Evolutionary conservation across 1,139 yeast genomes (phyloP), one percentile per base, ranked within the genome.

Genomic region (Nadsonia commutata): DNA sequence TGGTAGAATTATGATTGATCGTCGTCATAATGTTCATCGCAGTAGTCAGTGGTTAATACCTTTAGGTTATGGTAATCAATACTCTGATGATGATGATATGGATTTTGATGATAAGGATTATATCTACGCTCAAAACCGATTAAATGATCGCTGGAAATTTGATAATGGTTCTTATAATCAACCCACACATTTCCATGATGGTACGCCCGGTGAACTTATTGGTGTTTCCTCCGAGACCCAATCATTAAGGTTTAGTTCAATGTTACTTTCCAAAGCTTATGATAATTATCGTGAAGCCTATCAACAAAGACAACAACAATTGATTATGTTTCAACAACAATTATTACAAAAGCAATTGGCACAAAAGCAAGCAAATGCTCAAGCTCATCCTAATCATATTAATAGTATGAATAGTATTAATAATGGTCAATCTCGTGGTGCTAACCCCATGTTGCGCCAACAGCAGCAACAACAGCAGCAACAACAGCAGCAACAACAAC

Each of bases 221-320:
- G 81, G 83, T 49, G 84, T 86, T 42, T 76, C 88, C 18, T 82
- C 80, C 46, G 93, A 80, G 45, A 86, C 96, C 0, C 96, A 86
- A 62, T 78, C 83, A 0, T 83, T 88, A 33, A 69, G 96, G 49
- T 86, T 88, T 61, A 95, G 96, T 5, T 78, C 94, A 3, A 85
- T 86, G 95, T 64, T 88, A 38, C 68, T 86, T 40, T 78, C 93
- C 3, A 88, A 88, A 60, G 80, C 95, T 0, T 83, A 82, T 56
- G 96, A 75, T 57, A 57, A 70, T 43, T 78, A 77, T 51, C 72
- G 76, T 46, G 74, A 71, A 46, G 72, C 72, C 42, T 65, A 65
- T 33, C 69, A 69, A 50, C 66, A 64, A 48, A 67, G 67, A 41
- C 71, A 65, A 48, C 62, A 65, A 43, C 68, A 67, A 52, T 57